These are phyloP conservation scores for Microbotryomycetes sp. DNA, from an alignment of 1,284 basidiomycete genomes.

Conservation along the genomic window DNA sequence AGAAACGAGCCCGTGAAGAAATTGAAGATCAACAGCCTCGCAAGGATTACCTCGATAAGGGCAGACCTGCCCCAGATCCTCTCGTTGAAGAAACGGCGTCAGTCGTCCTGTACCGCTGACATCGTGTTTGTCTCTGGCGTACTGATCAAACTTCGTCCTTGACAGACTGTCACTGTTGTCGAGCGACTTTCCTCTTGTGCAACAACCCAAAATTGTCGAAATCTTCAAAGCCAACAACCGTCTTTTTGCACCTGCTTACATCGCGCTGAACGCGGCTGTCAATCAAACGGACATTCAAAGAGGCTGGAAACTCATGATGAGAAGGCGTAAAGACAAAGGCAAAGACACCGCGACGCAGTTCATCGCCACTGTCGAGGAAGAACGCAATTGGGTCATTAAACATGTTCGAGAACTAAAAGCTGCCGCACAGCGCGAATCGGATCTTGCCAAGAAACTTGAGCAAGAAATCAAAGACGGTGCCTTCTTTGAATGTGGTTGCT, in stretches of 20 bases:
- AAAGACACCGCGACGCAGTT: constrained; percentile 12
- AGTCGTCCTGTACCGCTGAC: not conserved
- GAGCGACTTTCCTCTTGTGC: constrained; percentile 14
- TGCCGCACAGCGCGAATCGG: not conserved
- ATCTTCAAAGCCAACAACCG: constrained; percentile 3
- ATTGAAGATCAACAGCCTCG: not conserved
- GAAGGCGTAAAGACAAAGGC: constrained; percentile 6
- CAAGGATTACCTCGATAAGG: not conserved
- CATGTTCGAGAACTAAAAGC: not conserved
- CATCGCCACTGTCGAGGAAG: constrained; percentile 15
- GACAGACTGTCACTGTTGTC: constrained; percentile 21
- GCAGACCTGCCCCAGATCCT: not conserved
- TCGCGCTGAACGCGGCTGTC: constrained; percentile 1
- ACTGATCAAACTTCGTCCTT: not conserved
- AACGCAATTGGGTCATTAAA: constrained; percentile 17
- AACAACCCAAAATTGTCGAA: constrained; percentile 11
- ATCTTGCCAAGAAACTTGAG: constrained; percentile 7
- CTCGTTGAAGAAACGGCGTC: constrained; percentile 16
- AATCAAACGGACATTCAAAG: not conserved
- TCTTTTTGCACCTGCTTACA: constrained; percentile 16
- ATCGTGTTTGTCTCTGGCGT: not conserved
- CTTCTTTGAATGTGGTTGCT: constrained; percentile 38
- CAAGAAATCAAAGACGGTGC: constrained; percentile 24
- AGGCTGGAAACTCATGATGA: constrained; percentile 10
- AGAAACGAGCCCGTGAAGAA: constrained; percentile 7